Conservation (phyloP, 2,329 filamentous ascomycete genomes). For the Stylonectria norvegica region DNA sequence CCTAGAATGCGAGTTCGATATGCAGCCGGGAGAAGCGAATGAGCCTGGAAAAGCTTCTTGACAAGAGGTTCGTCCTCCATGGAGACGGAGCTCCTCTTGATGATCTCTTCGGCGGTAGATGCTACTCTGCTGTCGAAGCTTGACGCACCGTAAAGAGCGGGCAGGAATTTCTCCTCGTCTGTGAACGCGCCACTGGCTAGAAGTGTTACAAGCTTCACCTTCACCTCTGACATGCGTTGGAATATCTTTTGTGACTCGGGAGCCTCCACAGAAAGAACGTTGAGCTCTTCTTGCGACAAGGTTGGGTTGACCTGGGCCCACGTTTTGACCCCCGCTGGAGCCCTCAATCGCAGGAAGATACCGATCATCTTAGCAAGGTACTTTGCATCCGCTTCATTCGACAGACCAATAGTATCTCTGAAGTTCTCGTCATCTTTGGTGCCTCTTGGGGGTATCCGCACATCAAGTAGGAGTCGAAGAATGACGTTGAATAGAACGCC, state of each 20-base stretch:
- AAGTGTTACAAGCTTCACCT: slow-evolving; percentile 61
- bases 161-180: slow-evolving; percentile 78
- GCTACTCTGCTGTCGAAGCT: slow-evolving; percentile 78
- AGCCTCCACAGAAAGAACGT: slow-evolving; percentile 29
- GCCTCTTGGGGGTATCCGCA: slow-evolving; percentile 70
- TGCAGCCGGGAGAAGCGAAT: slow-evolving; percentile 67
- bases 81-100: slow-evolving; percentile 74
- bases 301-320: slow-evolving; percentile 34
- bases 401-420: slow-evolving; percentile 62
- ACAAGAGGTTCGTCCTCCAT: slow-evolving; percentile 67
- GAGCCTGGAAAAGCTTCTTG: slow-evolving; percentile 65
- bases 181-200: slow-evolving; percentile 82
- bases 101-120: slow-evolving; percentile 80
- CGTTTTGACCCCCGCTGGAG: slow-evolving; percentile 29
- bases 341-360: slow-evolving; percentile 58
- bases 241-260: slow-evolving; percentile 62
- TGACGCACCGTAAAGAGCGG: slow-evolving; percentile 77
- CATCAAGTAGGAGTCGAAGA: slow-evolving; percentile 68
- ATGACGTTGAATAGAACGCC: slow-evolving; percentile 78
- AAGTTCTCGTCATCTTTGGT: slow-evolving; percentile 73
- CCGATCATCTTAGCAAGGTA: slow-evolving; percentile 75
- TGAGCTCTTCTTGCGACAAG: slow-evolving; percentile 28
- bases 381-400: slow-evolving; percentile 62
- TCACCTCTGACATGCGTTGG: slow-evolving; percentile 43
- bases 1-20: slow-evolving; percentile 74